phyloP scores from a whole-genome alignment of 129 eudicot genomes.

The Flaveria trinervia region DNA sequence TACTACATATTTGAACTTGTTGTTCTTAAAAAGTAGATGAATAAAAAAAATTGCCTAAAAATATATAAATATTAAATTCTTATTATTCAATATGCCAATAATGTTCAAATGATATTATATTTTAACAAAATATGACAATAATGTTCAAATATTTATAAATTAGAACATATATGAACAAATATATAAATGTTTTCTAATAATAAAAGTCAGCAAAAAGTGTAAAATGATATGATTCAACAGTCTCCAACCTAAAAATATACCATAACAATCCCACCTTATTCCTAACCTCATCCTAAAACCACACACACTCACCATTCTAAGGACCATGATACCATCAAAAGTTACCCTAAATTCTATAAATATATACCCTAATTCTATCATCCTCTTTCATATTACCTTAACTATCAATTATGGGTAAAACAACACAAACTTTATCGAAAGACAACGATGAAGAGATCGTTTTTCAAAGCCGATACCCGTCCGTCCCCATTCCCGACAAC shows the following conservation, averaged over 20 bases:
- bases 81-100: neutral
- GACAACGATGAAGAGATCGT: slow-evolving; percentile 50
- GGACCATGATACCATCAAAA: neutral
- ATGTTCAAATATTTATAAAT: neutral
- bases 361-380: neutral
- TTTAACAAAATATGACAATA: neutral
- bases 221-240: slow-evolving; percentile 54
- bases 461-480: slow-evolving; percentile 60
- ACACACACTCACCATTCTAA: slow-evolving; percentile 26
- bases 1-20: too few species aligned
- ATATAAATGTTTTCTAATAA: neutral
- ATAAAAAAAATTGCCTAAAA: too few species aligned
- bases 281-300: slow-evolving; percentile 38
- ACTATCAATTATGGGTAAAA: slow-evolving; percentile 38
- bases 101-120: too few species aligned
- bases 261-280: slow-evolving; percentile 38
- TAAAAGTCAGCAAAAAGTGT: neutral
- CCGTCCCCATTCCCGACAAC: slow-evolving; percentile 72
- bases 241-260: slow-evolving; percentile 42
- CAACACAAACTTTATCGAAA: slow-evolving; percentile 21
- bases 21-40: too few species aligned
- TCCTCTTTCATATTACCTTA: neutral
- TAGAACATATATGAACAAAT: neutral
- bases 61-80: neutral
- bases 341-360: slow-evolving; percentile 24